A percentile compares a stretch with the other conserved stretches of the same genome.
Evolutionary conservation across 2,329 filamentous ascomycete species (phyloP).

Genomic region (Xenosphaeropsis pyriputrescens): DNA sequence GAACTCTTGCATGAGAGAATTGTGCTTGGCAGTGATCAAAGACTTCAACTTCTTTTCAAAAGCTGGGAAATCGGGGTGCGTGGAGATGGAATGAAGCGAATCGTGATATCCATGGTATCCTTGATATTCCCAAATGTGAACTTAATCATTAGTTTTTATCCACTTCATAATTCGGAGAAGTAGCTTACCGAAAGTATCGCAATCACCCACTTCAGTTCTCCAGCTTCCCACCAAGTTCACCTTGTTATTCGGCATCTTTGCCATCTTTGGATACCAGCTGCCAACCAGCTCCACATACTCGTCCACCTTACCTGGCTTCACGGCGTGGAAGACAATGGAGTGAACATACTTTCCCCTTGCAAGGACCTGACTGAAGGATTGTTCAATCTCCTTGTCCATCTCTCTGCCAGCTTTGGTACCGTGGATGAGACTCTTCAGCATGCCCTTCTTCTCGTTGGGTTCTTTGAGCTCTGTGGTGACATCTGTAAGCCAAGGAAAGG

Average conservation of each 20-base stretch:
- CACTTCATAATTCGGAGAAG: constrained; percentile 1
- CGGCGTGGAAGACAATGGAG: constrained; percentile 91
- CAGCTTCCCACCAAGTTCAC: constrained; percentile 95
- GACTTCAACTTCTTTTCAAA: constrained; percentile 76
- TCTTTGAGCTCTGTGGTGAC: constrained; percentile 41
- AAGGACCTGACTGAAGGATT: constrained; percentile 88
- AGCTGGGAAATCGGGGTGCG: constrained; percentile 67
- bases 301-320: constrained; percentile 89
- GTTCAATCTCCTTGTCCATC: constrained; percentile 89
- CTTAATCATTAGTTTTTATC: constrained; percentile 33
- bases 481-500: constrained; percentile 37
- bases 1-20: constrained; percentile 97
- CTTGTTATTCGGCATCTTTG: constrained; percentile 71
- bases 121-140: constrained; percentile 99
- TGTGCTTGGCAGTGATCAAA: constrained; percentile 73
- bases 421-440: constrained; percentile 82
- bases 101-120: constrained; percentile 92
- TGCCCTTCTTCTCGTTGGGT: constrained; percentile 54
- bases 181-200: constrained; percentile 78
- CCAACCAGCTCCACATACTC: constrained; percentile 88
- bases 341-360: constrained; percentile 97
- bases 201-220: constrained; percentile 94
- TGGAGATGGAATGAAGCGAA: constrained; percentile 72
- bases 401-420: constrained; percentile 91
- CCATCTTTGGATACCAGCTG: constrained; percentile 84